phyloP scores from a whole-genome alignment of 164 flowering plant genomes.

The Sedum album region DNA sequence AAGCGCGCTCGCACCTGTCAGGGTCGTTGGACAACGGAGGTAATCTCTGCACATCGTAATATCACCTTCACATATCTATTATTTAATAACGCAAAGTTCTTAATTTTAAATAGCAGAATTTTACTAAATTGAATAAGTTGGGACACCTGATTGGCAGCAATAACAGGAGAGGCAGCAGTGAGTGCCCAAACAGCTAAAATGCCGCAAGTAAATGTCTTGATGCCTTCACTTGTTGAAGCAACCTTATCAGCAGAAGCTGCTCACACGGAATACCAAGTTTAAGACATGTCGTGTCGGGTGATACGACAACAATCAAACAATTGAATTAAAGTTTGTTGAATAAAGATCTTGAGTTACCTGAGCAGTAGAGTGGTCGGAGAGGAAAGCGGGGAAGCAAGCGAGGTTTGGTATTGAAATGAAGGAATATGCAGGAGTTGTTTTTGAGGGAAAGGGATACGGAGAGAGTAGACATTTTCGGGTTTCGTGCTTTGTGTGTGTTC shows the following conservation, averaged over 20 bases:
- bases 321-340: too few species aligned
- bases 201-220: slow-evolving; percentile 60
- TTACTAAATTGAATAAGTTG: not conserved
- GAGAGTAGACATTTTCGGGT: not conserved
- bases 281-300: too few species aligned
- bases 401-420: not conserved
- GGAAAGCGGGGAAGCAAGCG: not conserved
- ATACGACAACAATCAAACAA: not conserved
- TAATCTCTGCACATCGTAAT: slow-evolving; percentile 39
- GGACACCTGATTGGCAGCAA: slow-evolving; percentile 76
- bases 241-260: not conserved
- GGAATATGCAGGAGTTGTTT: not conserved
- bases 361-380: not conserved
- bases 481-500: not conserved
- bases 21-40: slow-evolving; percentile 88
- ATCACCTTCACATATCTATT: not conserved
- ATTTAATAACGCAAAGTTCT: too few species aligned
- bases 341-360: not conserved
- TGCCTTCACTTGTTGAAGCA: slow-evolving; percentile 12
- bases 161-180: slow-evolving; percentile 60
- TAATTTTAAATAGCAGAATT: not conserved
- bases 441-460: not conserved
- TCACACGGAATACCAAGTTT: not conserved
- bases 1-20: slow-evolving; percentile 80
- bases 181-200: slow-evolving; percentile 73